Base-by-base conservation (phyloP, 2,329 filamentous ascomycete genomes). In the Chaetomium globosum region DNA sequence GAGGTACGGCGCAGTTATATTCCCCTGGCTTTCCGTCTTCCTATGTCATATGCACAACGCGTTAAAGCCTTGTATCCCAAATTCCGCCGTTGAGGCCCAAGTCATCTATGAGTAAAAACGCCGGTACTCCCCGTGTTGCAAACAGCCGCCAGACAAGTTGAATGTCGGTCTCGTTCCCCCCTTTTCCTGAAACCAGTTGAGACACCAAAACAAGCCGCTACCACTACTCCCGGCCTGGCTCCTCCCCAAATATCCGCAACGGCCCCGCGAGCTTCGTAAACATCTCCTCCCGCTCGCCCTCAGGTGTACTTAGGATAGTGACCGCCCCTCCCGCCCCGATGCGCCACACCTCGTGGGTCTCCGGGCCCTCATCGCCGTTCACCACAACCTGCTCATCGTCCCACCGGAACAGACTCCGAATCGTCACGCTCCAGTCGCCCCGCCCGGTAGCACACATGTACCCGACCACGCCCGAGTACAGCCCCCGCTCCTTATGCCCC, bases 271-370 rank as follows among this genome's bases (percentile, higher is more conserved):
- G 77, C 77, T 93, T 94, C 7, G 87, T 87, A 73, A 89, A 82
- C 93, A 98, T 97, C 81, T 98, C 95, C 66, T 96, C 91, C 78
- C 89, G 89, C 80, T 98, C 94, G 3, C 87, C 92, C 65, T 89
- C 83, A 0, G 89, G 82, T 2, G 89, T 91, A 75, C 93, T 97
- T 65, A 97, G 81, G 28, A 88, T 89, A 1, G 94, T 98, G 19
- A 98, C 88, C 0, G 94, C 94, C 1, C 94, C 95, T 0, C 94
- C 95, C 6, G 94, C 94, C 5, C 93, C 94, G 46, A 97, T 87
- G 49, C 86, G 85, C 94, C 94, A 98, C 1, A 83, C 79, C 72
- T 91, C 88, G 2, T 74, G 74, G 21, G 74, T 73, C 61, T 73
- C 74, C 7, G 72, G 66, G 52, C 68, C 73, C 8, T 74, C 74